Evolutionary conservation across 305 asterid species (phyloP).

Genomic region (Fraxinus dipetala): DNA sequence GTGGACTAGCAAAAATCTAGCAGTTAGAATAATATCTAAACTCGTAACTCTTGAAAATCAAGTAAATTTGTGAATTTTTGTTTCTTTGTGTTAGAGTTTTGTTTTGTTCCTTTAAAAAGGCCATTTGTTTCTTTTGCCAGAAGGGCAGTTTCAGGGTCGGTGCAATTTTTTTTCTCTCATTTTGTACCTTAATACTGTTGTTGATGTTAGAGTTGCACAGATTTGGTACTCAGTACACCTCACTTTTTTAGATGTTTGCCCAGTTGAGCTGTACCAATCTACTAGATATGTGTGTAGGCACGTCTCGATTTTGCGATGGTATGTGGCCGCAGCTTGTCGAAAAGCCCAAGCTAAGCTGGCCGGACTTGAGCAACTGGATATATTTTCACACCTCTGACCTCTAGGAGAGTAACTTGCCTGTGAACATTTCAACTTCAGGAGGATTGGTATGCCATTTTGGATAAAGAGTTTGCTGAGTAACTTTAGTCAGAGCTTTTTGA

Average conservation of each 20-base stretch:
- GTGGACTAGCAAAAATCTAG: conserved; percentile 29
- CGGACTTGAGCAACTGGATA: neutral
- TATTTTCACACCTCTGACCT: neutral
- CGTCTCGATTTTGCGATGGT: neutral
- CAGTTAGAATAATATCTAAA: conserved; percentile 27
- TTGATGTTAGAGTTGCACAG: neutral
- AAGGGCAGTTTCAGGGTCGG: conserved; percentile 32
- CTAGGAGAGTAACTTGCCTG: conserved; percentile 8
- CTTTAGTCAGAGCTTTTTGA: conserved; percentile 23
- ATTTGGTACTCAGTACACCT: neutral
- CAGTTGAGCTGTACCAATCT: neutral
- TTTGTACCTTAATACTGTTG: neutral
- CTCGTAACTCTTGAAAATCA: conserved; percentile 20
- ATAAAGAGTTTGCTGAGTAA: conserved; percentile 21
- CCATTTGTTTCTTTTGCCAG: conserved; percentile 19
- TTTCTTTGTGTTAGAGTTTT: conserved; percentile 8
- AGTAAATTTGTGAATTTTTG: neutral
- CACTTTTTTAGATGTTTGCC: neutral
- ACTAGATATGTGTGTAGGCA: neutral
- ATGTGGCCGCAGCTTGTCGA: neutral
- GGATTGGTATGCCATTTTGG: conserved; percentile 21
- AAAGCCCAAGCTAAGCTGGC: neutral
- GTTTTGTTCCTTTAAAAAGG: neutral
- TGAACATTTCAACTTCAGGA: conserved; percentile 23
- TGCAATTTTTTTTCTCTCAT: conserved; percentile 5